A percentile compares a stretch with the other conserved stretches of the same genome.
phyloP scores from a whole-genome alignment of 306 rosid species.

The Quercus glauca region DNA sequence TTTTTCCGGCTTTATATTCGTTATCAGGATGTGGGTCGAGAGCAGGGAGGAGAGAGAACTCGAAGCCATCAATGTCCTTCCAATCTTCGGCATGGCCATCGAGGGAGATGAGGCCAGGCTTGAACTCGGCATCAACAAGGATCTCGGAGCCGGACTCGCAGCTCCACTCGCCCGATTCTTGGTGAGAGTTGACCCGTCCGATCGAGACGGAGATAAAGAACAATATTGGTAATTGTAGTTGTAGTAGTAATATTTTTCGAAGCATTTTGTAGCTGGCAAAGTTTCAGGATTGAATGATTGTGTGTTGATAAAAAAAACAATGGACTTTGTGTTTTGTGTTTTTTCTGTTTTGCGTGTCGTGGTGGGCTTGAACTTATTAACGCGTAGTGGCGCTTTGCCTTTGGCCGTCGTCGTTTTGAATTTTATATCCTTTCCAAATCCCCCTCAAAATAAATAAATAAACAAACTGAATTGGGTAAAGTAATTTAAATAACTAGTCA shows the following conservation, averaged over 20 bases:
- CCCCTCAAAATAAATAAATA: no score
- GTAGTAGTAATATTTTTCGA: slow-evolving; percentile 23
- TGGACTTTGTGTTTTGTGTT: background rate
- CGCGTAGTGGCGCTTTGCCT: background rate
- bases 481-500: no score
- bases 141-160: slow-evolving; percentile 69
- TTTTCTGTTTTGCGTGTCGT: background rate
- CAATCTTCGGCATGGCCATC: slow-evolving; percentile 94
- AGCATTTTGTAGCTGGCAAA: slow-evolving; percentile 28
- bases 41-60: slow-evolving; percentile 82
- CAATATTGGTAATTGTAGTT: slow-evolving; percentile 15
- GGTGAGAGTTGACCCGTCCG: slow-evolving; percentile 55
- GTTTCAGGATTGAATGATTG: background rate
- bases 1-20: slow-evolving; percentile 70
- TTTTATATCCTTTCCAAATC: background rate
- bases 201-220: slow-evolving; percentile 26
- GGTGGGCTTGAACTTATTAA: background rate
- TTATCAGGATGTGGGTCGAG: slow-evolving; percentile 75
- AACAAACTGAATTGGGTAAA: no score
- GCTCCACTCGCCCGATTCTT: slow-evolving; percentile 81
- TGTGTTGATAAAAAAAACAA: no score
- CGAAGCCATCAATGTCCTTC: slow-evolving; percentile 73
- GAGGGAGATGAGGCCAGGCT: slow-evolving; percentile 69
- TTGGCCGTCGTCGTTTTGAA: background rate
- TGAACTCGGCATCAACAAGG: slow-evolving; percentile 56